These are phyloP conservation scores for Porpolomopsis calyptriformis DNA, from an alignment of 768 basidiomycete species.

Conservation along the genomic window DNA sequence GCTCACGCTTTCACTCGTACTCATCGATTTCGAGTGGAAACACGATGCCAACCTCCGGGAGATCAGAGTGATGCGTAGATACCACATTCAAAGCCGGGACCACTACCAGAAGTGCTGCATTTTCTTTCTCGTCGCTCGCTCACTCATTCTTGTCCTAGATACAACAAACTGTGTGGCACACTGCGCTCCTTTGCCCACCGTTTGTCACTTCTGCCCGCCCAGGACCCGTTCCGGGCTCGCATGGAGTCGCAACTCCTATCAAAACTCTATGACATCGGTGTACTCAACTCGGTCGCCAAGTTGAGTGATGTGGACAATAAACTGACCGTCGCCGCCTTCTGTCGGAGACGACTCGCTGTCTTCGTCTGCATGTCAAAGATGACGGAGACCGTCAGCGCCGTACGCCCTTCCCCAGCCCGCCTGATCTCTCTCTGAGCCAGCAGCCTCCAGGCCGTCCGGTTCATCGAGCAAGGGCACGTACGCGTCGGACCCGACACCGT, in stretches of 20 bases:
- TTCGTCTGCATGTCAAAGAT: conserved; percentile 89
- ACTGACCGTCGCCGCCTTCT: conserved; percentile 91
- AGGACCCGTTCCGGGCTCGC: conserved; percentile 77
- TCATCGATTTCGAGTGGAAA: conserved; percentile 63
- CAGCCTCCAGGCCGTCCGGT: conserved; percentile 74
- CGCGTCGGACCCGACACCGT: conserved; percentile 93
- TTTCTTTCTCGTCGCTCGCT: conserved; percentile 1
- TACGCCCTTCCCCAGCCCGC: conserved; percentile 33
- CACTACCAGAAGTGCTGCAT: conserved; percentile 77
- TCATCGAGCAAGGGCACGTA: conserved; percentile 97
- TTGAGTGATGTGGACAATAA: conserved; percentile 94
- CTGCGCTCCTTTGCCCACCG: conserved; percentile 80
- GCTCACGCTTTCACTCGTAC: not conserved
- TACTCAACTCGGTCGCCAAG: conserved; percentile 78
- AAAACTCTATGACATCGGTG: conserved; percentile 96
- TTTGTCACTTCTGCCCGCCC: conserved; percentile 73
- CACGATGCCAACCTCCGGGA: conserved; percentile 87
- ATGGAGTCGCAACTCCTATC: conserved; percentile 84
- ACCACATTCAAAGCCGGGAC: conserved; percentile 90
- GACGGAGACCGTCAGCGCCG: conserved; percentile 90
- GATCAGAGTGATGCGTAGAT: conserved; percentile 87
- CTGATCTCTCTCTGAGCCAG: conserved; percentile 2
- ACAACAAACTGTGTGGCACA: conserved; percentile 91
- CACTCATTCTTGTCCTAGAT: conserved; percentile 31
- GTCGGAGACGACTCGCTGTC: conserved; percentile 83